Conservation (phyloP, 768 basidiomycete species). For the Mycena crocata region DNA sequence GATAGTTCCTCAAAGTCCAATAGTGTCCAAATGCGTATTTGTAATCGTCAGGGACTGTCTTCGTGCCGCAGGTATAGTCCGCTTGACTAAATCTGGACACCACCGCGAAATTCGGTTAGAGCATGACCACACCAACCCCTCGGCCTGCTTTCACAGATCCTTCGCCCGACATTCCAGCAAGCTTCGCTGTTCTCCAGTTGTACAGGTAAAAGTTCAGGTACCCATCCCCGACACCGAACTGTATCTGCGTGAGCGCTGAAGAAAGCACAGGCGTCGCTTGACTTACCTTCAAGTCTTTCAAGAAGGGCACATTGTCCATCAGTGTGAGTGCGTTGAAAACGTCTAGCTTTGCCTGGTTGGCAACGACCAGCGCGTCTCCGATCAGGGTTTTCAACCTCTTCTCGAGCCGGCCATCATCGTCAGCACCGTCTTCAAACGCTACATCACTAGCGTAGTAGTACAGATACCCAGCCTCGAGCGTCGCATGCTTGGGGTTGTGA, state of each 20-base stretch:
- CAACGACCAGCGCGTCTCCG: conserved; percentile 83
- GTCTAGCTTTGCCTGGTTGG: conserved; percentile 89
- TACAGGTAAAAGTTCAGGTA: conserved; percentile 93
- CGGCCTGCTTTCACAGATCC: conserved; percentile 69
- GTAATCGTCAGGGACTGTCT: no score
- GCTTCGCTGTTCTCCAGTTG: conserved; percentile 89
- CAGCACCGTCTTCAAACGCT: conserved; percentile 71
- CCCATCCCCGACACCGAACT: conserved; percentile 97
- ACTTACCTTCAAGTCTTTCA: conserved; percentile 85
- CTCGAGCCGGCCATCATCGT: conserved; percentile 73
- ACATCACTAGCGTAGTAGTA: conserved; percentile 93
- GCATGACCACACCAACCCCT: conserved; percentile 95
- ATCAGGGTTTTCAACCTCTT: conserved; percentile 78
- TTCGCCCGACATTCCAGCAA: conserved; percentile 77
- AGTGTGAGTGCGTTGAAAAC: conserved; percentile 96
- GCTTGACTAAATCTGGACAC: no score
- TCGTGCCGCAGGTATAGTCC: no score
- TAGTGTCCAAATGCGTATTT: no score
- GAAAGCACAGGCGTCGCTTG: neutral
- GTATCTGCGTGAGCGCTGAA: conserved; percentile 18
- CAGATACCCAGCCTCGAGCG: conserved; percentile 93
- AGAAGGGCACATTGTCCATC: conserved; percentile 91
- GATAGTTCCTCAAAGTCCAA: no score
- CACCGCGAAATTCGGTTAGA: no score
- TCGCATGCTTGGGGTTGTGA: conserved; percentile 72